A percentile compares a stretch with the other conserved stretches of the same genome.
Evolutionary conservation across 768 basidiomycete genomes (phyloP).

Genomic region (Lepiota venenata): DNA sequence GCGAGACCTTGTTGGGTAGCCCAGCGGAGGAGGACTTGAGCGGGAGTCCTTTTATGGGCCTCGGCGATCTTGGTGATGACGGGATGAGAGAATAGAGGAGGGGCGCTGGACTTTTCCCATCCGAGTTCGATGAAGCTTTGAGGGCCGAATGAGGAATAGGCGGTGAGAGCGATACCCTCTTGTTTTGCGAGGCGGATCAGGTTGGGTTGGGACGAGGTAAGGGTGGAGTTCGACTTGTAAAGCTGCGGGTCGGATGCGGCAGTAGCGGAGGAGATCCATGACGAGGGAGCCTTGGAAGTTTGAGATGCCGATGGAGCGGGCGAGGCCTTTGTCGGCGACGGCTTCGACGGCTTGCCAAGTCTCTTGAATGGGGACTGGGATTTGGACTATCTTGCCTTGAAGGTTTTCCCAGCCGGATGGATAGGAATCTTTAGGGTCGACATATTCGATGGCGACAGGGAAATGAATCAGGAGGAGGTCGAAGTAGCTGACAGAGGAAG

Average conservation of each 20-base stretch:
- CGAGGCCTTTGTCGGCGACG: constrained; percentile 65
- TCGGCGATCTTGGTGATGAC: constrained; percentile 40
- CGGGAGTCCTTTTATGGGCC: constrained; percentile 51
- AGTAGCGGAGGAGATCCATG: constrained; percentile 76
- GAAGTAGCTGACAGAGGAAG: constrained; percentile 44
- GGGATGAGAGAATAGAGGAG: constrained; percentile 51
- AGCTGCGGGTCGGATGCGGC: constrained; percentile 64
- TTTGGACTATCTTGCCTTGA: constrained; percentile 63
- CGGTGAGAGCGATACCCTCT: constrained; percentile 60
- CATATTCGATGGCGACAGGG: constrained; percentile 78
- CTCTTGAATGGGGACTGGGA: constrained; percentile 70
- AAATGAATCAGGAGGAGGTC: constrained; percentile 84
- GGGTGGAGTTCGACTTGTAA: constrained; percentile 76
- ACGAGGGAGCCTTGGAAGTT: constrained; percentile 74
- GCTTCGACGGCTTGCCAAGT: constrained; percentile 85
- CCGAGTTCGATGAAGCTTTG: constrained; percentile 64
- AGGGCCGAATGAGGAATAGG: constrained; percentile 47
- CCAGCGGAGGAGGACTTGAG: constrained; percentile 79
- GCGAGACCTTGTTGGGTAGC: constrained; percentile 71
- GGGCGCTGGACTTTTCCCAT: constrained; percentile 50
- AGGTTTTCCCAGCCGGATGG: constrained; percentile 83
- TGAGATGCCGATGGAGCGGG: constrained; percentile 76
- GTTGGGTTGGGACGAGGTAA: constrained; percentile 59
- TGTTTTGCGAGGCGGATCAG: constrained; percentile 51
- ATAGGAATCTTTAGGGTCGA: constrained; percentile 71